Evolutionary conservation across 2,329 filamentous ascomycete species (phyloP), one percentile per base, ranked within the genome.

Genomic region (Stemphylium beticola): DNA sequence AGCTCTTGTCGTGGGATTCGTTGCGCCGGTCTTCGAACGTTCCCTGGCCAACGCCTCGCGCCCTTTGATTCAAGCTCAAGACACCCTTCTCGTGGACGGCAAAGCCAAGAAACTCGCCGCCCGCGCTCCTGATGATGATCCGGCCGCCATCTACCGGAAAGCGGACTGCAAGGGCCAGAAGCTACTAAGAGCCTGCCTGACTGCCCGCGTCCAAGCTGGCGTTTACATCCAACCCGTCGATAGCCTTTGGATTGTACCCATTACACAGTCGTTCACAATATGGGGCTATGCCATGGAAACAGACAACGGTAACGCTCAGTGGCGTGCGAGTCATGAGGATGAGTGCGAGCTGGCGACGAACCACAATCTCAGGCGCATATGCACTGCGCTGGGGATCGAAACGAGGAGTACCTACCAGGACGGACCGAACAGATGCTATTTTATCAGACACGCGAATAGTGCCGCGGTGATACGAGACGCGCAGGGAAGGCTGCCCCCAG

Each of bases 401-500:
- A 50, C 48, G 12, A 22, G 40, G 5, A 44, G 40, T 24, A 50
- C 32, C 5, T 50, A 24, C 18, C 48, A 57, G 12, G 55, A 54
- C 11, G 56, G 61, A 3, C 47, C 61, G 3, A 65, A 64, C 26
- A 49, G 52, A 2, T 57, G 56, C 20, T 66, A 55, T 33, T 41
- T 49, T 11, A 32, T 62, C 8, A 17, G 56, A 11, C 63, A 67
- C 17, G 34, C 45, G 20, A 55, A 65, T 15, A 34, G 52, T n/a
- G 37, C 53, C 9, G 47, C 56, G 10, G 53, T 62, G 15, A 12
- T 38, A 14, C 39, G 50, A 10, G 40, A 47, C 12, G 31, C 46
- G n/a, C n/a, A 40, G 14, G 41, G 46, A 11, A 15, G 43, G n/a
- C 51, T 57, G 20, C 58, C 55, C 4, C 37, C 50, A 3, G 36